phyloP scores from a whole-genome alignment of 1,284 basidiomycete genomes.

The Cutaneotrichosporon arboriforme region DNA sequence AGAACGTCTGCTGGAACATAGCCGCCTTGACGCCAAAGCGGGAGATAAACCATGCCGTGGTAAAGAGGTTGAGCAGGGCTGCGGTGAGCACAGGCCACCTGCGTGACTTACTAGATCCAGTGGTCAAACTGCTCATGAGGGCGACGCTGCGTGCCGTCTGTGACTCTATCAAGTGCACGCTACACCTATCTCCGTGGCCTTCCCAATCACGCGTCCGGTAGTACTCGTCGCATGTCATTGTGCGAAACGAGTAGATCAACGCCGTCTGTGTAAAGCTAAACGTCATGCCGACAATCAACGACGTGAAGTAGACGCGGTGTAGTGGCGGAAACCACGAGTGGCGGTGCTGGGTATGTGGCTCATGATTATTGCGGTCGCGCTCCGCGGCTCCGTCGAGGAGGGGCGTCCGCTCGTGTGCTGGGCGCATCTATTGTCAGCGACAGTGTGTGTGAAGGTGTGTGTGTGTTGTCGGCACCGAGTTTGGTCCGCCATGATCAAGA shows the following conservation, averaged over 20 bases:
- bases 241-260: constrained; percentile 40
- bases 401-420: too few species aligned
- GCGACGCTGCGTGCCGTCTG: constrained; percentile 30
- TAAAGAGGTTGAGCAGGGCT: constrained; percentile 44
- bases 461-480: too few species aligned
- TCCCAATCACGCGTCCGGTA: constrained; percentile 27
- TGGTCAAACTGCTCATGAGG: constrained; percentile 33
- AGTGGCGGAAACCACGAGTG: constrained; percentile 23
- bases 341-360: neutral
- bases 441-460: too few species aligned
- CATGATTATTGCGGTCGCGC: neutral
- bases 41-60: constrained; percentile 38
- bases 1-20: constrained; percentile 44
- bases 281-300: constrained; percentile 33
- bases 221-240: constrained; percentile 44
- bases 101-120: constrained; percentile 26
- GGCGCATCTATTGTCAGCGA: too few species aligned
- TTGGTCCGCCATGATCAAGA: too few species aligned
- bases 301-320: constrained; percentile 33
- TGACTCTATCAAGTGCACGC: constrained; percentile 29
- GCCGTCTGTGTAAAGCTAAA: constrained; percentile 43
- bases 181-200: constrained; percentile 33
- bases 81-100: neutral
- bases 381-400: too few species aligned
- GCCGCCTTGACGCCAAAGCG: constrained; percentile 37